Conservation (phyloP, 371 early-diverging fungal species). For the Cladochytrium tenue region DNA sequence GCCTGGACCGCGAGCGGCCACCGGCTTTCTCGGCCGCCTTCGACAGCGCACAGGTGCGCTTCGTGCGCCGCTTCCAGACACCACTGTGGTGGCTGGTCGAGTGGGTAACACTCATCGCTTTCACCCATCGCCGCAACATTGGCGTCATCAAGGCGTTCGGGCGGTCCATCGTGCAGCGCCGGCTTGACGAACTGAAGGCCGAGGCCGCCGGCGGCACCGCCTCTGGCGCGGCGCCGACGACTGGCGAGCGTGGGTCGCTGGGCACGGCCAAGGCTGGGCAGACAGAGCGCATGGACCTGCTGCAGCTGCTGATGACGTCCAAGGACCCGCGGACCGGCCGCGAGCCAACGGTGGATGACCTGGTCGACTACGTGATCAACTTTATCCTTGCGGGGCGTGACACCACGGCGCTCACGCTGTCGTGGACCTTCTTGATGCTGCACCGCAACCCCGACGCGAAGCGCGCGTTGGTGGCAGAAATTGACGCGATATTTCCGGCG, state of each 20-base stretch:
- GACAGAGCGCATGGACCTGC: not conserved
- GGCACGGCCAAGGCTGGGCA: not conserved
- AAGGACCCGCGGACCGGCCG: slow-evolving; percentile 57
- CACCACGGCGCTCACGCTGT: slow-evolving; percentile 63
- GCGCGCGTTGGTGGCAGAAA: slow-evolving; percentile 49
- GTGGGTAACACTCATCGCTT: not conserved
- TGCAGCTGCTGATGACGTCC: slow-evolving; percentile 43
- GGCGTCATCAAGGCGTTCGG: slow-evolving; percentile 10
- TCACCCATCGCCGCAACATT: not conserved
- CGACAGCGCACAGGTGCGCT: slow-evolving; percentile 14
- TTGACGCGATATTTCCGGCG: slow-evolving; percentile 31
- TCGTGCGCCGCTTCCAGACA: slow-evolving; percentile 10
- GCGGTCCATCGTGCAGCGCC: not conserved
- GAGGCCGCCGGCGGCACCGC: not conserved
- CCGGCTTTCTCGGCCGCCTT: slow-evolving; percentile 14
- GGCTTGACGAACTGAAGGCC: not conserved
- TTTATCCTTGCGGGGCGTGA: too few relatives aligned
- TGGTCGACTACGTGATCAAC: slow-evolving; percentile 71
- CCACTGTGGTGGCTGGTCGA: slow-evolving; percentile 25
- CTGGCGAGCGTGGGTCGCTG: too few relatives aligned
- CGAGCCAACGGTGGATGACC: slow-evolving; percentile 56
- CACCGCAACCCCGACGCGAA: slow-evolving; percentile 46
- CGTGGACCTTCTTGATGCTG: slow-evolving; percentile 66
- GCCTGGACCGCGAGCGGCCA: not conserved
- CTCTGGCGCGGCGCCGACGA: too few relatives aligned